Conservation (phyloP, 2,329 filamentous ascomycete species). For the Fusarium nygamai region DNA sequence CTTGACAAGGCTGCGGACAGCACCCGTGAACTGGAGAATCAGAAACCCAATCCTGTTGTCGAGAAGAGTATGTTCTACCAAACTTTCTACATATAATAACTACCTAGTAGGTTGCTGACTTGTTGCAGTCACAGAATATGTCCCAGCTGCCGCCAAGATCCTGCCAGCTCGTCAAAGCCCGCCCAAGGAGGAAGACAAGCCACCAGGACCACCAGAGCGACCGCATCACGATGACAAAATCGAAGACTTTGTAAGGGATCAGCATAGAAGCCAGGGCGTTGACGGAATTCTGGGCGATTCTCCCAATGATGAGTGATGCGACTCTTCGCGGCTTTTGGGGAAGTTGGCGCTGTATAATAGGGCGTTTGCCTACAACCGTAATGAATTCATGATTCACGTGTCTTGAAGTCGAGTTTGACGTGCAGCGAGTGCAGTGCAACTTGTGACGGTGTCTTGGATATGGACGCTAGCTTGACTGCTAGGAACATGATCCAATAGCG, state of each 20-base stretch:
- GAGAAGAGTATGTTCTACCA: constrained; percentile 53
- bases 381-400: constrained; percentile 9
- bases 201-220: constrained; percentile 53
- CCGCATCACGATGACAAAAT: constrained; percentile 60
- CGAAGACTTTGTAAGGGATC: constrained; percentile 63
- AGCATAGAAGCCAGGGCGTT: constrained; percentile 58
- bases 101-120: constrained; percentile 21
- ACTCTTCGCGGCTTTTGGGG: no score
- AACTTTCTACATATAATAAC: background rate
- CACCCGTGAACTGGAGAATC: constrained; percentile 41
- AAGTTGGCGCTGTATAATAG: constrained; percentile 5
- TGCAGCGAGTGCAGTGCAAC: background rate
- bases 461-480: background rate
- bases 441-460: background rate
- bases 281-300: constrained; percentile 39
- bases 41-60: constrained; percentile 50
- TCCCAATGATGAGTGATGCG: constrained; percentile 24
- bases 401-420: background rate
- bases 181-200: constrained; percentile 30
- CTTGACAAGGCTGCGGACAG: constrained; percentile 56
- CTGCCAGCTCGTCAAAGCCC: constrained; percentile 50
- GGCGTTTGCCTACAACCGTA: constrained; percentile 2
- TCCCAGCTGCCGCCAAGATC: constrained; percentile 55
- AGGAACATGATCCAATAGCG: background rate
- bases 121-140: constrained; percentile 53